A percentile compares a stretch with the other conserved stretches of the same genome.
Conservation (phyloP, 2,329 filamentous ascomycete species). For the Colletotrichum sp. region DNA sequence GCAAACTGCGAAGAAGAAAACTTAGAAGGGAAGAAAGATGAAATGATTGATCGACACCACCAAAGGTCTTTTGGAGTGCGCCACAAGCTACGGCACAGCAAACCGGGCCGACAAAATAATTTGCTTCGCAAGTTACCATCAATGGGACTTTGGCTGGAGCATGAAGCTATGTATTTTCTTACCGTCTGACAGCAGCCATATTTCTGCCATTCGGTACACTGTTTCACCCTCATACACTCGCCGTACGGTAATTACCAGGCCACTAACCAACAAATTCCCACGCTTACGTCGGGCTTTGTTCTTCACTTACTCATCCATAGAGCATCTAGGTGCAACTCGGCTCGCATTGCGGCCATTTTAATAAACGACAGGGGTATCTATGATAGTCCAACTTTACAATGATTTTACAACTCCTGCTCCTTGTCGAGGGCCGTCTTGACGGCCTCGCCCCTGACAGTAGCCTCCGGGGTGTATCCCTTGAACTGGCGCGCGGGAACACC, state of each 20-base stretch:
- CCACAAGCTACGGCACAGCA: not conserved
- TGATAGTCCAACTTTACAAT: not conserved
- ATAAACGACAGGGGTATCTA: not conserved
- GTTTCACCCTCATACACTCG: too few species aligned
- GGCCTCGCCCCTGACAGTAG: conserved; percentile 13
- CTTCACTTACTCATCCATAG: not conserved
- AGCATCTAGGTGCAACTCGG: not conserved
- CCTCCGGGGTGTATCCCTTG: conserved; percentile 22
- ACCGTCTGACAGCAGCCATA: not conserved
- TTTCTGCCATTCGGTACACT: not conserved
- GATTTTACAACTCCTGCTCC: not conserved
- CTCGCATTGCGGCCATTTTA: not conserved
- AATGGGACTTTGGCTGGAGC: not conserved
- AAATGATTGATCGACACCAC: not conserved
- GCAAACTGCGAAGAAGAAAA: too few species aligned
- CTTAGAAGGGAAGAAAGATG: too few species aligned
- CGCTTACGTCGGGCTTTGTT: not conserved
- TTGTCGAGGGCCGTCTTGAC: conserved; percentile 1
- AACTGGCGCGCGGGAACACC: conserved; percentile 28
- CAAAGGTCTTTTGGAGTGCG: not conserved
- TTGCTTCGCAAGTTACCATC: not conserved
- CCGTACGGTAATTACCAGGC: too few species aligned
- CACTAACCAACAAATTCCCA: not conserved
- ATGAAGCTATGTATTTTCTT: not conserved
- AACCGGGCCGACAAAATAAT: not conserved